Conservation (phyloP, 164 flowering plant genomes). For the Magnolia changhungtana region DNA sequence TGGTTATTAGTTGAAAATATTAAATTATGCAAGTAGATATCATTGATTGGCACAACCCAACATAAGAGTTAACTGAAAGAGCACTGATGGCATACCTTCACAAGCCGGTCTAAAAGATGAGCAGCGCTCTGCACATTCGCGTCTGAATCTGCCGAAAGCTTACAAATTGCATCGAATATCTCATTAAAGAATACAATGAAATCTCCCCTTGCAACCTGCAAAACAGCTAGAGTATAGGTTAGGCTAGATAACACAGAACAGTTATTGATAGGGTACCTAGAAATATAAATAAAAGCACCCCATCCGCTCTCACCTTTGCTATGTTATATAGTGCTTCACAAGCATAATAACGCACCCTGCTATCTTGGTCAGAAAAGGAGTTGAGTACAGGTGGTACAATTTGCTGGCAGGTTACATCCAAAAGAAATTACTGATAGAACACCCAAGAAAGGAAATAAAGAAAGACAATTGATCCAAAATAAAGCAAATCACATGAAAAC, state of each 20-base stretch:
- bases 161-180: conserved; percentile 94
- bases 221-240: conserved; percentile 3
- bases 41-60: not conserved
- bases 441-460: not conserved
- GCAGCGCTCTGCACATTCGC: conserved; percentile 99
- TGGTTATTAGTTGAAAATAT: conserved; percentile 29
- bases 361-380: conserved; percentile 91
- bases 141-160: conserved; percentile 96
- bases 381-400: conserved; percentile 91
- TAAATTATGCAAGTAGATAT: not conserved
- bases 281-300: not conserved
- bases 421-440: conserved; percentile 10
- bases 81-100: conserved; percentile 51
- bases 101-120: conserved; percentile 95
- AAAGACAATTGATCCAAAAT: not conserved
- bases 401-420: conserved; percentile 47
- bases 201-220: conserved; percentile 97
- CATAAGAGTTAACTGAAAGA: not conserved
- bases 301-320: conserved; percentile 68
- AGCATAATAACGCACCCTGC: conserved; percentile 98
- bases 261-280: not conserved
- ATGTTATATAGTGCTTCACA: conserved; percentile 98
- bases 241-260: not conserved
- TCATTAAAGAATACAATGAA: conserved; percentile 89
- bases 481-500: not conserved